A percentile compares a stretch with the other conserved stretches of the same genome.
phyloP scores from a whole-genome alignment of 2,329 filamentous ascomycete species.

The Conoideocrella luteorostrata region DNA sequence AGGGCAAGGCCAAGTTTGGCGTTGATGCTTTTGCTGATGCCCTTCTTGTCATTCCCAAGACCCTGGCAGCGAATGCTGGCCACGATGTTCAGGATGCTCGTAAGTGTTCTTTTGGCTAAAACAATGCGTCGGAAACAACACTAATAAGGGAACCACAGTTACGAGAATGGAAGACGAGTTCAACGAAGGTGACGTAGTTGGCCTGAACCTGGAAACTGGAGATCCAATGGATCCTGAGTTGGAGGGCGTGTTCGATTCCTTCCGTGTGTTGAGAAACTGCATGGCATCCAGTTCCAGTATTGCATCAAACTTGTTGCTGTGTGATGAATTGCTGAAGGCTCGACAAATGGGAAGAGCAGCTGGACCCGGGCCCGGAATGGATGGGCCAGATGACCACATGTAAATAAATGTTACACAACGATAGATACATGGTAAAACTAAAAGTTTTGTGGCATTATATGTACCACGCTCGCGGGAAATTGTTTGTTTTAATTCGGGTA shows the following conservation, averaged over 20 bases:
- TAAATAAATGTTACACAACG: constrained; percentile 35
- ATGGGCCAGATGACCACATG: constrained; percentile 50
- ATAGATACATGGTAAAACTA: constrained; percentile 5
- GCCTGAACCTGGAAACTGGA: constrained; percentile 78
- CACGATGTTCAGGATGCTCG: constrained; percentile 94
- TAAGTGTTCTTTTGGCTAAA: constrained; percentile 42
- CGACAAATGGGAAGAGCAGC: constrained; percentile 78
- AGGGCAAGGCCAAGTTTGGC: constrained; percentile 96
- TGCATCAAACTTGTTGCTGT: constrained; percentile 88
- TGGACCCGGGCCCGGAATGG: constrained; percentile 59
- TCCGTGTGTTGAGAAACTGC: constrained; percentile 88
- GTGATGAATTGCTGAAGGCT: constrained; percentile 95
- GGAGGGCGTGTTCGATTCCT: constrained; percentile 91
- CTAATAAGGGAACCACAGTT: constrained; percentile 43
- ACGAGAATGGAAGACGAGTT: constrained; percentile 82
- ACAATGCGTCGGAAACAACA: constrained; percentile 12
- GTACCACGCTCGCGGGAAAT: background rate
- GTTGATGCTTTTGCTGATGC: constrained; percentile 94
- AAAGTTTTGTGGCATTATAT: constrained; percentile 25
- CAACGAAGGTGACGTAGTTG: constrained; percentile 75
- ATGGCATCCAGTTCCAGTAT: constrained; percentile 93
- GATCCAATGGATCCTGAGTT: constrained; percentile 93
- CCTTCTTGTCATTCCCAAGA: constrained; percentile 93
- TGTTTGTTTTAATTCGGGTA: background rate
- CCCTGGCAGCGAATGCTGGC: constrained; percentile 88